Evolutionary conservation across 306 rosid genomes (phyloP), one percentile per base, ranked within the genome.

Genomic region (Hippophae gyantsensis): DNA sequence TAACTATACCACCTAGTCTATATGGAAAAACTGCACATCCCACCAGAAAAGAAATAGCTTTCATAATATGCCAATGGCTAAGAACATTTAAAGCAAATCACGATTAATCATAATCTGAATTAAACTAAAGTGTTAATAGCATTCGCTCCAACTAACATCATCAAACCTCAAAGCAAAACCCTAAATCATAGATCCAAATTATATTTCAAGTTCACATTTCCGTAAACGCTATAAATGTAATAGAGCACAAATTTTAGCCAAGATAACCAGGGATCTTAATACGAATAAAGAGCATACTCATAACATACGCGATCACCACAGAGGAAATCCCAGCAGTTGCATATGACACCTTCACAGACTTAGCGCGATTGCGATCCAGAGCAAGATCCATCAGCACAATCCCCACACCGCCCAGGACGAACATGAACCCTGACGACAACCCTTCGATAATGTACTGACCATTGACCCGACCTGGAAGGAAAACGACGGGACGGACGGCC

Each of bases 401-500:
- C 6, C 89, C 97, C 0, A 88, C 8, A 0, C 99, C 97, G 7
- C 99, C 99, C 1, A 93, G 84, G 7, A 93, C 74, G 79, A 93
- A 86, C 99, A 93, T 88, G 81, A 82, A 93, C 1, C 94, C 99
- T 6, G 90, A 93, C 0, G 95, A 86, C 32, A 93, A 80, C 1
- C 97, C 97, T 49, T 93, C 94, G 12, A 93, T 86, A 58, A 88
- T 86, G 79, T 93, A 93, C 82, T 93, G 99, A 1, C 94, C 95
- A 57, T 88, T 93, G 55, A 93, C 99, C 23, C 95, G 85, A 2
- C 97, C 99, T 4, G 75, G 72, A 53, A 86, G 73, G 82, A 93
- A 88, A 2, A 92, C 99, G 42, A 92, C 86, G 42, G 99, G 99
- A 32, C 83, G 81, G 1, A 88, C 88, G 10, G 99, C 2, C 12